Evolutionary conservation across 2,329 filamentous ascomycete species (phyloP).

Genomic region (Aspergillus brasiliensis): DNA sequence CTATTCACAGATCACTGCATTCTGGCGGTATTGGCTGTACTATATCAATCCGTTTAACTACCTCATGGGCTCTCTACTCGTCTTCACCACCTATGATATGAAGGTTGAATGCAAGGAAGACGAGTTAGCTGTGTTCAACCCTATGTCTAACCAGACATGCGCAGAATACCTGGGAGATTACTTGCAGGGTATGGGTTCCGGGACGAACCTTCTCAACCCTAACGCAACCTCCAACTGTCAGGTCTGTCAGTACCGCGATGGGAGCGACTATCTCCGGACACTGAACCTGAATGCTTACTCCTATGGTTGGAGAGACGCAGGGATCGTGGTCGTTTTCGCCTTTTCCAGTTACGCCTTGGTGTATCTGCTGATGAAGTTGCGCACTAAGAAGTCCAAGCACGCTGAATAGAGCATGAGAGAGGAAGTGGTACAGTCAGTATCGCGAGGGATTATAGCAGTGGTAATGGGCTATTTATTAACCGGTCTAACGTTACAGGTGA

Average conservation of each 20-base stretch:
- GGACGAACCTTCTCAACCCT: conserved; percentile 61
- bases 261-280: conserved; percentile 60
- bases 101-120: conserved; percentile 26
- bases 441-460: no score
- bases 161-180: conserved; percentile 59
- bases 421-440: no score
- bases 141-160: conserved; percentile 56
- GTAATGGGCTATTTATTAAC: no score
- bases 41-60: conserved; percentile 36
- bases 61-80: conserved; percentile 31
- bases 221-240: conserved; percentile 57
- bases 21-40: conserved; percentile 40
- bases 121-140: conserved; percentile 30
- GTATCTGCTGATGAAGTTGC: conserved; percentile 41
- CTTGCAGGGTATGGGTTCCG: conserved; percentile 48
- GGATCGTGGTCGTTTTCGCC: conserved; percentile 59
- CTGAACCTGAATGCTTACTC: conserved; percentile 63
- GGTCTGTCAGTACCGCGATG: conserved; percentile 64
- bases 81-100: conserved; percentile 28
- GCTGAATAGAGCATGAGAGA: conserved; percentile 32
- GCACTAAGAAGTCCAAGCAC: conserved; percentile 40
- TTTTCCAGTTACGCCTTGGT: conserved; percentile 56
- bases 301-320: conserved; percentile 68
- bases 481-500: no score
- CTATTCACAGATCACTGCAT: conserved; percentile 31